Evolutionary conservation across 768 basidiomycete species (phyloP).

Genomic region (Suillus sp.): DNA sequence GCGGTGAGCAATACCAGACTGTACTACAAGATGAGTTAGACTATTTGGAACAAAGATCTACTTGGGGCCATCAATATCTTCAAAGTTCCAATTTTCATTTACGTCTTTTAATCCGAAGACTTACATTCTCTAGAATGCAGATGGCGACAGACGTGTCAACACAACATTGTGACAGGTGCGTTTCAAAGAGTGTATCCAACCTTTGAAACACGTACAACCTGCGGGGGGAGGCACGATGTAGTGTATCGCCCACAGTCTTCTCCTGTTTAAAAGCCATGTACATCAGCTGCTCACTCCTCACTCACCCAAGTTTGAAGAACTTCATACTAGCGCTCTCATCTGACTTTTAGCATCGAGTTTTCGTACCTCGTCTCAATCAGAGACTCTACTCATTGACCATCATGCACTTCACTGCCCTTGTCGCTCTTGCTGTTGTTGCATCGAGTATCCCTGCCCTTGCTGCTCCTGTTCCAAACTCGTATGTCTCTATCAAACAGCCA

Average conservation of each 20-base stretch:
- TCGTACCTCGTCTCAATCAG: too few species aligned
- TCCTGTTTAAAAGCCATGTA: background rate
- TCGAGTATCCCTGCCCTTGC: background rate
- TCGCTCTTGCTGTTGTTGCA: background rate
- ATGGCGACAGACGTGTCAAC: constrained; percentile 25
- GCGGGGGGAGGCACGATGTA: background rate
- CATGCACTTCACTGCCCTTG: background rate
- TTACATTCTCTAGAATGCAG: background rate
- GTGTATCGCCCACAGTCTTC: background rate
- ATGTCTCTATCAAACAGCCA: background rate
- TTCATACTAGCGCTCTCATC: background rate
- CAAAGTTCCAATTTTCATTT: too few species aligned
- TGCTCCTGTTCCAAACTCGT: background rate
- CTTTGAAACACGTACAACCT: background rate
- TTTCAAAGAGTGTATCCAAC: background rate
- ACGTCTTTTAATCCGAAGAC: too few species aligned
- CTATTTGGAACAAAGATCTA: too few species aligned
- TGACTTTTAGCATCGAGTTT: background rate
- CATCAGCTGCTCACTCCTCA: background rate
- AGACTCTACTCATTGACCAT: background rate
- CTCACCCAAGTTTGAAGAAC: background rate
- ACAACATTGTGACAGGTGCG: background rate
- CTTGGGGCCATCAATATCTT: too few species aligned
- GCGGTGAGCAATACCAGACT: too few species aligned
- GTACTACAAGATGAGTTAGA: too few species aligned